phyloP scores from a whole-genome alignment of 192 early-diverging fungal genomes.

The Entrophospora sp. region DNA sequence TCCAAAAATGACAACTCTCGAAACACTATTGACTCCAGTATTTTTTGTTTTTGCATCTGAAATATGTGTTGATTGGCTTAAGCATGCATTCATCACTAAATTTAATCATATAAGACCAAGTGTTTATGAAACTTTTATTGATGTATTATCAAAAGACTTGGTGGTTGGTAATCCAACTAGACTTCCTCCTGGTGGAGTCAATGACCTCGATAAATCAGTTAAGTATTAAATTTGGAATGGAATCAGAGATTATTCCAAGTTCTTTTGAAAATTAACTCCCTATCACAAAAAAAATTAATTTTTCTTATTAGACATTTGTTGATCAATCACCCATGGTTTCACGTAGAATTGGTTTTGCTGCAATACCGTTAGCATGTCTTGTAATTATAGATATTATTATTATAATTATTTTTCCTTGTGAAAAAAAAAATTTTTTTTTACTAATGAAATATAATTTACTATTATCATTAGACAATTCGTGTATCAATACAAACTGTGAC shows the following conservation, averaged over 20 bases:
- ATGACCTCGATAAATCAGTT: not conserved
- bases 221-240: not conserved
- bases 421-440: too few species aligned
- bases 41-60: slow-evolving; percentile 84
- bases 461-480: slow-evolving; percentile 3
- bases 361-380: slow-evolving; percentile 69
- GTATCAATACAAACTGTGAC: slow-evolving; percentile 21
- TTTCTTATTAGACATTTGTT: slow-evolving; percentile 40
- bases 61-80: slow-evolving; percentile 92
- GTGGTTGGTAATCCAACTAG: slow-evolving; percentile 44
- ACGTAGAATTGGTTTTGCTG: slow-evolving; percentile 70
- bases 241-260: not conserved
- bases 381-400: slow-evolving; percentile 44
- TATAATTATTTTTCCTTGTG: not conserved
- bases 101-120: slow-evolving; percentile 88
- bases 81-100: slow-evolving; percentile 97
- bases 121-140: slow-evolving; percentile 79
- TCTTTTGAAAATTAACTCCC: not conserved
- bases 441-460: slow-evolving; percentile 35
- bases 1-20: slow-evolving; percentile 53
- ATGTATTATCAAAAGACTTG: slow-evolving; percentile 83
- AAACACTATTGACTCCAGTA: slow-evolving; percentile 69
- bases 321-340: slow-evolving; percentile 72
- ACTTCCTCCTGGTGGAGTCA: not conserved
- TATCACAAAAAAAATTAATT: not conserved